A percentile compares a stretch with the other conserved stretches of the same genome.
These are phyloP conservation scores for Fusarium citri DNA, from an alignment of 2,329 filamentous ascomycete genomes.

Conservation along the genomic window DNA sequence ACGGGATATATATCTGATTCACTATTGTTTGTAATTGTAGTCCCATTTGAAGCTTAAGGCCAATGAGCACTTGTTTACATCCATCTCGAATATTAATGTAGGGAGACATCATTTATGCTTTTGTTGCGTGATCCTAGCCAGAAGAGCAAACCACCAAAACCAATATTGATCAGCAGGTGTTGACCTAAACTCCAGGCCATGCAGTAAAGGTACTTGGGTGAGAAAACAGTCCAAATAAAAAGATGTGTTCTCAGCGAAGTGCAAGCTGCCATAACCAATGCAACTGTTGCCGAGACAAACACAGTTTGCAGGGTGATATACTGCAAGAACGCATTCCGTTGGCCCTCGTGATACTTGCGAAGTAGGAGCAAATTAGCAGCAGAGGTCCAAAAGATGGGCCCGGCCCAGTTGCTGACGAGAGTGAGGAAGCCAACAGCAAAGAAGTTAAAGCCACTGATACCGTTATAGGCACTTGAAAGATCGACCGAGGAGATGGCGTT, in stretches of 20 bases:
- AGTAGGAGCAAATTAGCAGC: constrained; percentile 72
- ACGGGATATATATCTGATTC: constrained; percentile 30
- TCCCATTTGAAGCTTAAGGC: not conserved
- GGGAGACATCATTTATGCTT: constrained; percentile 7
- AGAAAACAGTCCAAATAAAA: constrained; percentile 99
- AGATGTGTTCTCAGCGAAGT: constrained; percentile 85
- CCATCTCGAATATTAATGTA: constrained; percentile 3
- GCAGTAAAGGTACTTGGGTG: constrained; percentile 93
- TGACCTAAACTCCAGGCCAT: constrained; percentile 89
- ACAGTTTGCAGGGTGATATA: constrained; percentile 76
- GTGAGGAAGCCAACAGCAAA: constrained; percentile 84
- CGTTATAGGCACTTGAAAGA: constrained; percentile 94
- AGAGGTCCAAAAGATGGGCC: constrained; percentile 86
- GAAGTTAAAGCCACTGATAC: constrained; percentile 83
- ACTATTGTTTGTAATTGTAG: constrained; percentile 25
- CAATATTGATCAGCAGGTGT: constrained; percentile 79
- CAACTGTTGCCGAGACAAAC: constrained; percentile 73
- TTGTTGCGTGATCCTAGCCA: constrained; percentile 57
- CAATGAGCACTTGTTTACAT: not conserved
- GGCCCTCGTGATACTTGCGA: constrained; percentile 45
- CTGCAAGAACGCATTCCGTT: constrained; percentile 52
- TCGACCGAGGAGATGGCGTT: constrained; percentile 98
- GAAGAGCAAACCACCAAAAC: constrained; percentile 69
- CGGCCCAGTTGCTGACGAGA: constrained; percentile 92
- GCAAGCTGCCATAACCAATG: constrained; percentile 89